Base-by-base conservation (phyloP, 495 filamentous ascomycete species). In the Xylaria curta region DNA sequence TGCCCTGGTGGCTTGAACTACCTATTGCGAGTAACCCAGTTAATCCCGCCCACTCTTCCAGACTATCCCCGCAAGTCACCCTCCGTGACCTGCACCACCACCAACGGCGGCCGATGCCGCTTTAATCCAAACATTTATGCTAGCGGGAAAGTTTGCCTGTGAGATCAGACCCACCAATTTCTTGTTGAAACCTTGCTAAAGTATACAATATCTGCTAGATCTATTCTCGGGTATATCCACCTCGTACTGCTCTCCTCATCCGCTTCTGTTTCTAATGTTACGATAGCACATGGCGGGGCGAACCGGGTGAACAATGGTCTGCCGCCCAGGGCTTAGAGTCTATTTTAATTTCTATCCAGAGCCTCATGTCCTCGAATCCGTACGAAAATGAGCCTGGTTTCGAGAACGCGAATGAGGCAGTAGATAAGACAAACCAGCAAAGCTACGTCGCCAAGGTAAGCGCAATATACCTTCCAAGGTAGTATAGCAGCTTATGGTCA, bases 91-190 rank as follows among this genome's bases (percentile, higher is more conserved):
- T 89, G 91, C 7, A 85, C 89, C 47, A 98, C 97, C 1, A 99
- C 96, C 4, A 98, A 98, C 79, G 85, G 86, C 21, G 97, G 96
- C 33, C 84, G 90, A 64, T 93, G 91, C 76, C 90, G 96, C 5
- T 99, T 98, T 85, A 97, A 97, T 75, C 96, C 96, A 12, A 99
- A 99, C 78, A 97, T 99, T 72, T 99, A 99, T 78, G 89, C 94
- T 5, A 87, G 81, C 42, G 96, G 96, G 10, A 95, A 93, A 82
- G 94, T 99, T 53, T 99, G 96, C 83, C 82, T 99, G 92, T 97
- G 81, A 76, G 89, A 82, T 62, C 19, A 15, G 7, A 19, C 17
- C 40, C 44, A 17, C 3, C 28, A 9, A 12, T 15, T 2, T 47
- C 15, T 31, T 40, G 7, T 46, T 44, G 36, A 21, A 21, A 38